phyloP scores from a whole-genome alignment of 441 rosid genomes.

The Kokia cookei region DNA sequence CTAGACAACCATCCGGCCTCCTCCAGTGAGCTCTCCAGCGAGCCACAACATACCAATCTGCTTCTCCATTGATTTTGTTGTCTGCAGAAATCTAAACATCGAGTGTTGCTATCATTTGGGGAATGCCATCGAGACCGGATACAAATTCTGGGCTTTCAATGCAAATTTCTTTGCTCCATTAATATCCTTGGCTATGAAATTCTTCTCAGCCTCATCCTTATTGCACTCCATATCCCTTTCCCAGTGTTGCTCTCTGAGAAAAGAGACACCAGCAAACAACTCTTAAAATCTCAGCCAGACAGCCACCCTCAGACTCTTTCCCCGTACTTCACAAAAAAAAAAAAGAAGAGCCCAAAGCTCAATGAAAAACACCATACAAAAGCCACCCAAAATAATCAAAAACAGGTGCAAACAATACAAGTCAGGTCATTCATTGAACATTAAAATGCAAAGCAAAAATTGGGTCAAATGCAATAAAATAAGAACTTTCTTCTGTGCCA shows the following conservation, averaged over 20 bases:
- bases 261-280: neutral
- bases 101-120: slow-evolving; percentile 53
- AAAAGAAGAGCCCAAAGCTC: neutral
- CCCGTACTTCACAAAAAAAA: neutral
- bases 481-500: slow-evolving; percentile 54
- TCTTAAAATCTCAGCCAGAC: neutral
- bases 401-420: neutral
- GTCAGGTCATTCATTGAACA: neutral
- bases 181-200: slow-evolving; percentile 43
- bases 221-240: slow-evolving; percentile 50
- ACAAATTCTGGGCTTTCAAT: slow-evolving; percentile 55
- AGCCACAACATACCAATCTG: slow-evolving; percentile 55
- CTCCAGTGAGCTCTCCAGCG: slow-evolving; percentile 6
- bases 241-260: neutral
- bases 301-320: neutral
- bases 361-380: neutral
- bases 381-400: neutral
- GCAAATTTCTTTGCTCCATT: slow-evolving; percentile 56
- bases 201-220: slow-evolving; percentile 65
- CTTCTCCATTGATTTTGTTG: slow-evolving; percentile 36
- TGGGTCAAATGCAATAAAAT: neutral
- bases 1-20: too few species aligned
- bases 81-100: slow-evolving; percentile 46
- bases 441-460: neutral
- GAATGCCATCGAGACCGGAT: slow-evolving; percentile 55